Base-by-base conservation (phyloP, 768 basidiomycete genomes). In the Clitopilus hobsonii region DNA sequence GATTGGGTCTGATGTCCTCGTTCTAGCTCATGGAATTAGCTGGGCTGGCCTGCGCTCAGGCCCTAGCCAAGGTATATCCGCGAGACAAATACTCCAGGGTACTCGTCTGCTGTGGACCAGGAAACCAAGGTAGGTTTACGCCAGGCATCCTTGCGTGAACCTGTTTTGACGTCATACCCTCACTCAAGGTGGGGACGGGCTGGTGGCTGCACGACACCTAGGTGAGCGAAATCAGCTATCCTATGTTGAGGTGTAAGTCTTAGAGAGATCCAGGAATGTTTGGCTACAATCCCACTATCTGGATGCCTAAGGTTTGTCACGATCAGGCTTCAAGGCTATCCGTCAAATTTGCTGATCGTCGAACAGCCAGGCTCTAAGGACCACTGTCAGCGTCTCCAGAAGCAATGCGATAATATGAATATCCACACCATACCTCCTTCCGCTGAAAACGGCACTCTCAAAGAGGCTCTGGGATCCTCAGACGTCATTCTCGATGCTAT, bases 91-190 rank as follows among this genome's bases (percentile, higher is more conserved):
- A 91, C 67, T 80, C 79, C 30, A 81, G 84, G 10, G 92, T 98
- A 5, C 75, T 98, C n/a, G 91, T 98, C 10, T 94, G 91, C 63
- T 98, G 95, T 66, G 97, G 97, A 16, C 95, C 97, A 6, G 97
- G 97, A 38, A 98, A 98, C 64, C 96, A 98, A 76, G 93, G 83
- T 71, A 55, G 23, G 41, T 27, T 28, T 18, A 53, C 20, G 27
- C 18, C 26, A 28, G 25, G 6, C 30, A 27, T 26, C 38, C n/a
- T 5, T 16, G 16, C n/a, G 18, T 23, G 22, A 20, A 20, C 41
- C 5, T 16, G 8, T 45, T 45, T 45, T 20, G 22, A 45, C 41
- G 22, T 18, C 22, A 45, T 45, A 8, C 20, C 18, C 32, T 6
- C 5, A 23, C 27, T 23, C n/a, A 11, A 61, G 89, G 94, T 1